phyloP scores from a whole-genome alignment of 2,329 filamentous ascomycete species.

The Bipolaris gigantea region DNA sequence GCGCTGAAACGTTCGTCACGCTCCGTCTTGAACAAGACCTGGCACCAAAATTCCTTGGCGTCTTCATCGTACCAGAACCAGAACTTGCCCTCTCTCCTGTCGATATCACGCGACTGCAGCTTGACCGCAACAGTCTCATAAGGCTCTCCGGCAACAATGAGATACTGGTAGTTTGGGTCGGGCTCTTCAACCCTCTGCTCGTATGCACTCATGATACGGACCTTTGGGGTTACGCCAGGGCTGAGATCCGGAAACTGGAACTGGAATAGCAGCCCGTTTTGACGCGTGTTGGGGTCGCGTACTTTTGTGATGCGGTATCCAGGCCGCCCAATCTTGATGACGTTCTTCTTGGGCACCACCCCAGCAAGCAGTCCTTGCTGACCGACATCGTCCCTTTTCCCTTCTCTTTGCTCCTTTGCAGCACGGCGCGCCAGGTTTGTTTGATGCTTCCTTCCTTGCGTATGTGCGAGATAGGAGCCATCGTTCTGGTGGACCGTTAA shows the following conservation, averaged over 20 bases:
- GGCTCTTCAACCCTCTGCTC: slow-evolving; percentile 92
- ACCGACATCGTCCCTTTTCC: slow-evolving; percentile 68
- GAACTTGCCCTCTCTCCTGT: slow-evolving; percentile 82
- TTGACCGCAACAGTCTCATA: slow-evolving; percentile 99
- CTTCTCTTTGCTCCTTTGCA: slow-evolving; percentile 92
- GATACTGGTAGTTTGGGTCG: slow-evolving; percentile 91
- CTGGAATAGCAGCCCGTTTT: slow-evolving; percentile 93
- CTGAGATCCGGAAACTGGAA: slow-evolving; percentile 92
- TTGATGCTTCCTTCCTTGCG: slow-evolving; percentile 97
- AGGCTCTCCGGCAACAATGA: slow-evolving; percentile 92
- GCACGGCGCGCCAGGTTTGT: slow-evolving; percentile 95
- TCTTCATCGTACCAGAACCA: slow-evolving; percentile 97
- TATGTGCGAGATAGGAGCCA: slow-evolving; percentile 97
- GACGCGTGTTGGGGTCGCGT: slow-evolving; percentile 81
- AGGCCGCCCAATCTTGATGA: slow-evolving; percentile 92
- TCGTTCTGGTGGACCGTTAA: slow-evolving; percentile 98
- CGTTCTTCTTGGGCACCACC: slow-evolving; percentile 70
- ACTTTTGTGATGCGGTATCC: slow-evolving; percentile 99
- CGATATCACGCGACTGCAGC: slow-evolving; percentile 88
- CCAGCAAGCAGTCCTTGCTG: slow-evolving; percentile 75
- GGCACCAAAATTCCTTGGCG: slow-evolving; percentile 95
- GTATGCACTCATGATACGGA: slow-evolving; percentile 97
- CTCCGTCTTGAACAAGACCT: slow-evolving; percentile 98
- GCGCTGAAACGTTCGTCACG: slow-evolving; percentile 83
- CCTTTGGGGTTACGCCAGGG: slow-evolving; percentile 72